Evolutionary conservation across 2,329 filamentous ascomycete genomes (phyloP), one percentile per base, ranked within the genome.

Genomic region (Cladorrhinum sp.): DNA sequence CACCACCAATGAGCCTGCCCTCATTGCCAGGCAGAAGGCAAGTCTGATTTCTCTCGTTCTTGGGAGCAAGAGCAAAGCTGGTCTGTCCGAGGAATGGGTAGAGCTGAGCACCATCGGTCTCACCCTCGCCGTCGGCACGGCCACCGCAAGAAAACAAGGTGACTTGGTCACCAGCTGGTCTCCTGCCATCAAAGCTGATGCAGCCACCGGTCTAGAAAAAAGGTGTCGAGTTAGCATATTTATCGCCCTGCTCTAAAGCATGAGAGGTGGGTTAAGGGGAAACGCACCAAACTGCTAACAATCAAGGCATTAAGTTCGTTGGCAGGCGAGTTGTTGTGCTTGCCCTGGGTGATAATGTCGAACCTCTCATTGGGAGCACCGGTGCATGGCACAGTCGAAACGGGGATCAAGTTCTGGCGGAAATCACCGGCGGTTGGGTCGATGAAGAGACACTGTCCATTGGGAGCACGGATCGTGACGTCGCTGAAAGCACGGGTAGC

Each of bases 401-500:
- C 70, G 1, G 81, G 81, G 55, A 83, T 81, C 51, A 83, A 72
- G 64, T 84, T 84, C 69, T 79, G 73, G 5, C 81, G 78, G 69
- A 82, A 83, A 64, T 84, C 81, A 36, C 81, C 81, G 0, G 79
- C 80, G 1, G 79, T 79, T 0, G 79, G 78, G 65, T 83, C 78
- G 50, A 82, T 69, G 32, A 76, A 81, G n/a, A 83, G 73, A 60
- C 81, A 84, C 55, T 78, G 74, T 24, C 80, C 80, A 62, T 79
- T 76, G 10, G 79, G 70, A 0, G 79, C 76, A 29, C 76, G 73
- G 68, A 84, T 79, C 58, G 76, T 73, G 41, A 79, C 76, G 38
- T 72, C 73, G 38, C 73, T 74, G 58, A 82, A 78, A 6, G 76
- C 75, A 2, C 79, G 76, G 1, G 73, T 78, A 2, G 81, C 81